Evolutionary conservation across 768 basidiomycete genomes (phyloP).

Genomic region (Pleurotus djamor): DNA sequence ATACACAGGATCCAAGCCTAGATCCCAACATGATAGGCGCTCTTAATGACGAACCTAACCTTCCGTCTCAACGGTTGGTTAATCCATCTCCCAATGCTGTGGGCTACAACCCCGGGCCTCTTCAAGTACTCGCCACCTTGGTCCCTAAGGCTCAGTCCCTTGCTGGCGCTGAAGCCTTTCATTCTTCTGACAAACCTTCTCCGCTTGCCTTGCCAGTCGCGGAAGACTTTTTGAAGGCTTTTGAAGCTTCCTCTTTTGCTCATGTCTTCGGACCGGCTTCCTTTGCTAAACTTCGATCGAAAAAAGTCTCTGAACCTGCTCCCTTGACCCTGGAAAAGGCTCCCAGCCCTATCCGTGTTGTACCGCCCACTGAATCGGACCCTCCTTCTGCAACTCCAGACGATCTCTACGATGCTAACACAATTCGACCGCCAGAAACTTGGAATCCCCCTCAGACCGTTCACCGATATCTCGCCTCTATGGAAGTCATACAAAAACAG

Average conservation of each 20-base stretch:
- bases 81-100: too few species aligned
- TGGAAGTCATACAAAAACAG: slow-evolving; percentile 68
- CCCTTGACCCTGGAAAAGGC: neutral
- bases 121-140: too few species aligned
- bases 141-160: neutral
- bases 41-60: too few species aligned
- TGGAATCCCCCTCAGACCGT: slow-evolving; percentile 24
- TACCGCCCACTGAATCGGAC: slow-evolving; percentile 2
- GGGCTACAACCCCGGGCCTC: too few species aligned
- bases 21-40: too few species aligned
- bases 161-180: neutral
- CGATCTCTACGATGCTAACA: slow-evolving; percentile 36
- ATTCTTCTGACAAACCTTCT: neutral
- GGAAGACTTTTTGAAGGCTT: slow-evolving; percentile 1
- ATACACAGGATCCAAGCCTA: too few species aligned
- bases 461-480: slow-evolving; percentile 70
- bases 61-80: too few species aligned
- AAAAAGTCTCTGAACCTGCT: slow-evolving; percentile 20
- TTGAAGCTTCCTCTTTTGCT: slow-evolving; percentile 8
- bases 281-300: slow-evolving; percentile 40
- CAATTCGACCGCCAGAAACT: slow-evolving; percentile 37
- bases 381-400: slow-evolving; percentile 32
- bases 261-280: slow-evolving; percentile 11
- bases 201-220: neutral
- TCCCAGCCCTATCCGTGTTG: neutral